These are phyloP conservation scores for Bolboschoenoplectus hybrid DNA, from an alignment of 202 grass and related monocot genomes.

Conservation along the genomic window DNA sequence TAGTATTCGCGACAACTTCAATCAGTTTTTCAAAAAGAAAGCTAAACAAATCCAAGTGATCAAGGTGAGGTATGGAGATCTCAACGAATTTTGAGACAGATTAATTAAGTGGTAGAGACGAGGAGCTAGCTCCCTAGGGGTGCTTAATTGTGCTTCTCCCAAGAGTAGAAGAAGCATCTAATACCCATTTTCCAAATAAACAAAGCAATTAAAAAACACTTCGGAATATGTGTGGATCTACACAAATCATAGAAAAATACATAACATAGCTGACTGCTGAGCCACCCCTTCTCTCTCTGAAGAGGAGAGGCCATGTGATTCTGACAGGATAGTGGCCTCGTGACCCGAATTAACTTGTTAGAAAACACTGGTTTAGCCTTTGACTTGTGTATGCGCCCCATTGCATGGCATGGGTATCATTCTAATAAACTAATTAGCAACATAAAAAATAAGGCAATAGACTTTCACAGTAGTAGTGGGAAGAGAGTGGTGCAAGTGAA, in stretches of 20 bases:
- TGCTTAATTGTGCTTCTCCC: slow-evolving; percentile 40
- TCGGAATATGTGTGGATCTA: slow-evolving; percentile 59
- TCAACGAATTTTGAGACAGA: slow-evolving; percentile 39
- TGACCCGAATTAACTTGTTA: slow-evolving; percentile 44
- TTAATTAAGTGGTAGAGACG: slow-evolving; percentile 48
- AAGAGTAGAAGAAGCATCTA: slow-evolving; percentile 78
- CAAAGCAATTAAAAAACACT: slow-evolving; percentile 47
- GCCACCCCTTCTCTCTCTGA: slow-evolving; percentile 23
- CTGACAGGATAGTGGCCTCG: slow-evolving; percentile 47
- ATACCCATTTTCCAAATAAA: slow-evolving; percentile 55
- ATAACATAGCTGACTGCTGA: slow-evolving; percentile 27
- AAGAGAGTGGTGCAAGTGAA: slow-evolving; percentile 40
- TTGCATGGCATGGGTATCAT: slow-evolving; percentile 42
- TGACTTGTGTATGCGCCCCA: slow-evolving; percentile 42
- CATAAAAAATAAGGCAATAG: slow-evolving; percentile 36
- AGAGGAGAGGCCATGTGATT: slow-evolving; percentile 40
- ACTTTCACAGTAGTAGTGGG: slow-evolving; percentile 36
- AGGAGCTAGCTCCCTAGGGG: slow-evolving; percentile 46
- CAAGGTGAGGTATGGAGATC: slow-evolving; percentile 37
- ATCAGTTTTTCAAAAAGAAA: slow-evolving; percentile 37
- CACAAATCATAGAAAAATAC: slow-evolving; percentile 47
- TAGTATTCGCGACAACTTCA: slow-evolving; percentile 13
- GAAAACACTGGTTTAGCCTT: slow-evolving; percentile 48
- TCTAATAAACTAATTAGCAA: slow-evolving; percentile 44
- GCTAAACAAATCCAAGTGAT: slow-evolving; percentile 36